phyloP scores from a whole-genome alignment of 257 asterid species.

The Handroanthus guayacan region DNA sequence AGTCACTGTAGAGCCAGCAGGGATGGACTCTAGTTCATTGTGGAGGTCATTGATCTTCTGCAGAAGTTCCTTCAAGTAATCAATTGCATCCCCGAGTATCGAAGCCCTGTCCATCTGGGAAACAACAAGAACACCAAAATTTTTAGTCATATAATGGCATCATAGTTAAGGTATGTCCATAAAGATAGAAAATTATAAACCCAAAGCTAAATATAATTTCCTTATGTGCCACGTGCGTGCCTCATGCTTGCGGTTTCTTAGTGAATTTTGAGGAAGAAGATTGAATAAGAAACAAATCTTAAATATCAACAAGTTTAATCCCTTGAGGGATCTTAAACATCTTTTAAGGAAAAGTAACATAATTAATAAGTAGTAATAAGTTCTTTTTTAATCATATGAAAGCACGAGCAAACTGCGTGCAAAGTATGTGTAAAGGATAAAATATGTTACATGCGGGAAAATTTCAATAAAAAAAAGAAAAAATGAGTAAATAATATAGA shows the following conservation, averaged over 20 bases:
- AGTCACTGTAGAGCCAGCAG: constrained; percentile 49
- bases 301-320: background rate
- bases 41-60: constrained; percentile 76
- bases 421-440: background rate
- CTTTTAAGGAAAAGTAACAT: background rate
- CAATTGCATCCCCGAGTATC: constrained; percentile 81
- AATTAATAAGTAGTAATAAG: background rate
- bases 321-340: background rate
- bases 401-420: background rate
- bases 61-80: constrained; percentile 71
- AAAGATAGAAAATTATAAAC: background rate
- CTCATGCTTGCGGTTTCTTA: no score
- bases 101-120: constrained; percentile 86
- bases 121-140: background rate
- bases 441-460: background rate
- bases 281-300: background rate
- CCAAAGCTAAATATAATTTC: background rate
- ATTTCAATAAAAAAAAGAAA: background rate
- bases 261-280: background rate
- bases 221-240: background rate
- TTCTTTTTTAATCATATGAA: background rate
- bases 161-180: background rate
- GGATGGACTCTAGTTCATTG: constrained; percentile 67
- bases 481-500: background rate
- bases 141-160: constrained; percentile 11